Evolutionary conservation across 225 moss, liverwort and hornwort species (phyloP).

Genomic region (Bryum argenteum): DNA sequence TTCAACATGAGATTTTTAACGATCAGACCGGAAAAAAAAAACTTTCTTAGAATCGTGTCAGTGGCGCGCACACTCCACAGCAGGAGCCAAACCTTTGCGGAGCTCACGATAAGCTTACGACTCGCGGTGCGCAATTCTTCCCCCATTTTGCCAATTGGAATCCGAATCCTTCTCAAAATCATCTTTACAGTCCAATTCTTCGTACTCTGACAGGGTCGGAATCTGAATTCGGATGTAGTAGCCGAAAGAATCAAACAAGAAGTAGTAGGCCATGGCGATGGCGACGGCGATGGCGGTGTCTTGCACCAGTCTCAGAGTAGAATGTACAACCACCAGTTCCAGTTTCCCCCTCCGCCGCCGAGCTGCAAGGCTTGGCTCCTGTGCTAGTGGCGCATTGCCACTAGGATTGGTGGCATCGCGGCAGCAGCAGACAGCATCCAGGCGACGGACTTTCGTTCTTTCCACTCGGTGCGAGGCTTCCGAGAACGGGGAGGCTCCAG

Average conservation of each 20-base stretch:
- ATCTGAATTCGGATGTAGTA: not conserved
- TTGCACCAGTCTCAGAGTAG: not conserved
- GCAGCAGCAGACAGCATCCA: not conserved
- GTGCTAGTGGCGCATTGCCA: not conserved
- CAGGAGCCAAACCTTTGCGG: too few species aligned
- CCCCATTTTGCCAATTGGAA: not conserved
- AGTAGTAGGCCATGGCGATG: not conserved
- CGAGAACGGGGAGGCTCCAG: not conserved
- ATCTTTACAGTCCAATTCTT: too few species aligned
- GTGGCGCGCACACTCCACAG: too few species aligned
- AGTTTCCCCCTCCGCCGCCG: too few species aligned
- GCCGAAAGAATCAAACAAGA: not conserved
- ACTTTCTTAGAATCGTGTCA: too few species aligned
- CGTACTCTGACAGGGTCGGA: too few species aligned
- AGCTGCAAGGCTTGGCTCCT: not conserved
- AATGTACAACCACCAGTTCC: not conserved
- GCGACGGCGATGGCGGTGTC: not conserved
- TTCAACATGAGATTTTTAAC: too few species aligned
- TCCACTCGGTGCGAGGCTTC: not conserved
- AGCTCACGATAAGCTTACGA: too few species aligned
- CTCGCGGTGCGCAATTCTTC: not conserved
- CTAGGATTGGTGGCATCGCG: not conserved
- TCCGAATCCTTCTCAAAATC: not conserved
- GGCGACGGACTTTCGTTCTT: not conserved
- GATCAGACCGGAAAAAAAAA: too few species aligned